Percentiles rank a stretch among this genome's conserved stretches.
Conservation (phyloP, 2,329 filamentous ascomycete genomes). For the Nigrograna mackinnonii region DNA sequence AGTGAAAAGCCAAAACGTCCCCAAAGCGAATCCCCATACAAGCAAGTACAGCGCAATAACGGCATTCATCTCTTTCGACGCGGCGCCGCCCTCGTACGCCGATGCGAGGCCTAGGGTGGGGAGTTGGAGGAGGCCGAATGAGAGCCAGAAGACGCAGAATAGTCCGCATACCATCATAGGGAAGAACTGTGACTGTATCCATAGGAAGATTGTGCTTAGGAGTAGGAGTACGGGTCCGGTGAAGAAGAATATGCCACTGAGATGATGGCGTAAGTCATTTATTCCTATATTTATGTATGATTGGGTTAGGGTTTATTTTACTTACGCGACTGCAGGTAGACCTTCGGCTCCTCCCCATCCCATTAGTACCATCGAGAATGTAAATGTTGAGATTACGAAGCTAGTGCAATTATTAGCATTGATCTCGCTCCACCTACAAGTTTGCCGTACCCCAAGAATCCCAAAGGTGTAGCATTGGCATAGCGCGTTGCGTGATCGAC, state of each 20-base stretch:
- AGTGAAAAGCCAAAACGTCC: slow-evolving; percentile 57
- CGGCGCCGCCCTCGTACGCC: slow-evolving; percentile 49
- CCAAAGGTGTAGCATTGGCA: slow-evolving; percentile 31
- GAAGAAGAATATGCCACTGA: slow-evolving; percentile 47
- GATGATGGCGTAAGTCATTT: neutral
- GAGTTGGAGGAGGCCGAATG: slow-evolving; percentile 55
- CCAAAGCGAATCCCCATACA: slow-evolving; percentile 57
- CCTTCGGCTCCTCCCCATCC: slow-evolving; percentile 43
- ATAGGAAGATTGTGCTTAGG: slow-evolving; percentile 55
- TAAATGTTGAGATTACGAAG: slow-evolving; percentile 46
- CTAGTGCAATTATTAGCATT: slow-evolving; percentile 8
- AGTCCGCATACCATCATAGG: slow-evolving; percentile 57
- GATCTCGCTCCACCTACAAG: too few species aligned
- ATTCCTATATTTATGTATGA: too few species aligned
- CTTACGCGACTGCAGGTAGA: slow-evolving; percentile 37
- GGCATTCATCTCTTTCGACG: slow-evolving; percentile 52
- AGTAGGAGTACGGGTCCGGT: slow-evolving; percentile 52
- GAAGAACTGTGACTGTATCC: slow-evolving; percentile 45
- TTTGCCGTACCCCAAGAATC: slow-evolving; percentile 29
- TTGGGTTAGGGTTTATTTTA: slow-evolving; percentile 1
- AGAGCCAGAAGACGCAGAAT: slow-evolving; percentile 58
- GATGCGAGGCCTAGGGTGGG: slow-evolving; percentile 52
- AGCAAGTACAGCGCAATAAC: slow-evolving; percentile 55
- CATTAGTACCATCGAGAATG: slow-evolving; percentile 45
- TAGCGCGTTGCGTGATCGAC: slow-evolving; percentile 16